phyloP scores from a whole-genome alignment of 2,329 filamentous ascomycete species.

The Beauveria sp. region DNA sequence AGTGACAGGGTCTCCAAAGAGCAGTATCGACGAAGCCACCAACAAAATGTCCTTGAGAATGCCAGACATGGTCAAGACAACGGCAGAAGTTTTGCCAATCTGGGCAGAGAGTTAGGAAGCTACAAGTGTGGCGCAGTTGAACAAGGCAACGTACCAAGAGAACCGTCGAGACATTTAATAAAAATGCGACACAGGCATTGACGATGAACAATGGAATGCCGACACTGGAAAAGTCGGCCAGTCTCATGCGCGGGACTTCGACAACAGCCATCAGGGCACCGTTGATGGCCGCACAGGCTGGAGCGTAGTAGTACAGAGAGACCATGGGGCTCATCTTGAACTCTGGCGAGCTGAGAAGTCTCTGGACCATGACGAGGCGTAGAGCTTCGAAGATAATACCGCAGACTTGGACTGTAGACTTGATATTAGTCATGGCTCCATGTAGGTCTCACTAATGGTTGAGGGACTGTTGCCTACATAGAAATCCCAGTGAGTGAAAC shows the following conservation, averaged over 20 bases:
- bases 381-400: conserved; percentile 78
- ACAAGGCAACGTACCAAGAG: conserved; percentile 58
- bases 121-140: not conserved
- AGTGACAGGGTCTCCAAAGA: conserved; percentile 71
- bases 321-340: conserved; percentile 91
- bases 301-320: conserved; percentile 85
- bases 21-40: conserved; percentile 69
- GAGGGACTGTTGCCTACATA: conserved; percentile 36
- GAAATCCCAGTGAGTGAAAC: conserved; percentile 73
- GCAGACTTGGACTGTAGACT: conserved; percentile 49
- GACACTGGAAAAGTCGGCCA: conserved; percentile 65
- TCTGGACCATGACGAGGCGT: conserved; percentile 77
- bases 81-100: conserved; percentile 80
- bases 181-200: conserved; percentile 71
- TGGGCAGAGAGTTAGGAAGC: conserved; percentile 31
- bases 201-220: conserved; percentile 64
- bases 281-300: conserved; percentile 79
- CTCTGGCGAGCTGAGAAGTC: conserved; percentile 71
- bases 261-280: conserved; percentile 63
- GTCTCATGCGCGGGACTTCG: conserved; percentile 62
- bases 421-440: not conserved
- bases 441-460: not conserved
- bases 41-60: conserved; percentile 84
- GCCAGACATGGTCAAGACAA: conserved; percentile 79
- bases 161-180: conserved; percentile 78